A percentile compares a stretch with the other conserved stretches of the same genome.
These are phyloP conservation scores for Nakaseomyces glabratus DNA, from an alignment of 1,139 yeast species.

Conservation along the genomic window DNA sequence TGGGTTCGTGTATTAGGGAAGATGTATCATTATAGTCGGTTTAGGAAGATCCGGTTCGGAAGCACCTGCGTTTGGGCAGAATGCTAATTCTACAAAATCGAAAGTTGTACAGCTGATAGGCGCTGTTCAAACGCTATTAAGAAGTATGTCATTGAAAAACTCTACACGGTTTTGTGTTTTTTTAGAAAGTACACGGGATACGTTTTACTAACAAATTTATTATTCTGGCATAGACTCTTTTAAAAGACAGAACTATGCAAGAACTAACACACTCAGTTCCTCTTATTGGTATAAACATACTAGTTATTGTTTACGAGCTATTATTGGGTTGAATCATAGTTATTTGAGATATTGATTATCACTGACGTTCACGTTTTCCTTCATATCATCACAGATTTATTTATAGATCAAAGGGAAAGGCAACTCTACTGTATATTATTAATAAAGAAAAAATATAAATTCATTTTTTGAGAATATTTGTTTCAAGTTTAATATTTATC, in stretches of 20 bases:
- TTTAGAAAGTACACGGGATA: background rate
- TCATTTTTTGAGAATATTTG: no score
- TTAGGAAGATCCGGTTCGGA: conserved; percentile 37
- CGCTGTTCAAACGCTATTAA: conserved; percentile 65
- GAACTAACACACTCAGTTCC: conserved; percentile 40
- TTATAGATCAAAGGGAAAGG: no score
- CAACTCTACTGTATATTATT: no score
- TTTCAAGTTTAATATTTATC: no score
- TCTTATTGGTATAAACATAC: conserved; percentile 54
- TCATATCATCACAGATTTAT: no score
- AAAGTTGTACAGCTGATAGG: conserved; percentile 56
- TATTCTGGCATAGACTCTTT: background rate
- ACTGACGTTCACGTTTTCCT: no score
- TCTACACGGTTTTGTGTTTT: background rate
- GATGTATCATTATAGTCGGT: conserved; percentile 33
- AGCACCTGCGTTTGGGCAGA: conserved; percentile 35
- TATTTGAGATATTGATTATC: no score
- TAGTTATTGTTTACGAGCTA: conserved; percentile 64
- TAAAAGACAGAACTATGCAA: background rate
- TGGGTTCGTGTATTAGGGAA: no score
- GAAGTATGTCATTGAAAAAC: conserved; percentile 39
- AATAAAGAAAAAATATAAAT: no score
- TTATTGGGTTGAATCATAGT: conserved; percentile 66
- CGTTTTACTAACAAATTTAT: conserved; percentile 15
- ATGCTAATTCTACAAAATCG: conserved; percentile 43